These are phyloP conservation scores for Yamadazyma sp. DNA, from an alignment of 805 yeast genomes.

Conservation along the genomic window DNA sequence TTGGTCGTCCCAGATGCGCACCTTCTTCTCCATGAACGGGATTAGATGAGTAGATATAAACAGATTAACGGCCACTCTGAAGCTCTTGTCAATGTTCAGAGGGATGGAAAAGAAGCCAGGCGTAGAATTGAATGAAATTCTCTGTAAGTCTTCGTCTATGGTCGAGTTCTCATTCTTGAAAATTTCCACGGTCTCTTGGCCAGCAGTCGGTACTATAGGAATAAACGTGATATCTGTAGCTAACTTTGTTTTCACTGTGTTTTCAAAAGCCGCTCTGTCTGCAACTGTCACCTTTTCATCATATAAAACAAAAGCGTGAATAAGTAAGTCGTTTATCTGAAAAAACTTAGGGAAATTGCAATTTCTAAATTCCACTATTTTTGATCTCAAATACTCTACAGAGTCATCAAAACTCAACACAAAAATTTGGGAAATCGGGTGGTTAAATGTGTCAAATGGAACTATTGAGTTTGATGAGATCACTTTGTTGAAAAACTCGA, in stretches of 20 bases:
- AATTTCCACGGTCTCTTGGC: conserved; percentile 9
- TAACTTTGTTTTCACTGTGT: conserved; percentile 24
- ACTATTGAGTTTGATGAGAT: conserved; percentile 60
- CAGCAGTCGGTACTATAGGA: conserved; percentile 14
- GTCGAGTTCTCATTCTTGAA: conserved; percentile 35
- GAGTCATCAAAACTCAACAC: conserved; percentile 56
- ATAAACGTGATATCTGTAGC: conserved; percentile 28
- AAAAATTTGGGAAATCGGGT: conserved; percentile 76
- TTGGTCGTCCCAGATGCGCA: conserved; percentile 84
- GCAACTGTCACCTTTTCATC: conserved; percentile 29
- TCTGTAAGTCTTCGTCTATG: conserved; percentile 51
- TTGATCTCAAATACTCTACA: conserved; percentile 55
- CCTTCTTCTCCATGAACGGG: conserved; percentile 84
- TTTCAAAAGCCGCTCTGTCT: conserved; percentile 36
- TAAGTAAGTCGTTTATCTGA: conserved; percentile 60
- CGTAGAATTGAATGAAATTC: conserved; percentile 25
- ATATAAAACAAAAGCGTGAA: conserved; percentile 36
- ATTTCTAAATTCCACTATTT: conserved; percentile 48
- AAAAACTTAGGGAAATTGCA: conserved; percentile 64
- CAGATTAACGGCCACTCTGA: conserved; percentile 45
- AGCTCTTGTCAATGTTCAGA: conserved; percentile 37
- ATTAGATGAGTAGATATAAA: conserved; percentile 51
- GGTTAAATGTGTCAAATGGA: conserved; percentile 83
- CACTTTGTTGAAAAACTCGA: conserved; percentile 56
- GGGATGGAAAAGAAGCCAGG: conserved; percentile 25